Evolutionary conservation across 2,329 filamentous ascomycete species (phyloP).

Genomic region (Verticillium zaregamsianum): DNA sequence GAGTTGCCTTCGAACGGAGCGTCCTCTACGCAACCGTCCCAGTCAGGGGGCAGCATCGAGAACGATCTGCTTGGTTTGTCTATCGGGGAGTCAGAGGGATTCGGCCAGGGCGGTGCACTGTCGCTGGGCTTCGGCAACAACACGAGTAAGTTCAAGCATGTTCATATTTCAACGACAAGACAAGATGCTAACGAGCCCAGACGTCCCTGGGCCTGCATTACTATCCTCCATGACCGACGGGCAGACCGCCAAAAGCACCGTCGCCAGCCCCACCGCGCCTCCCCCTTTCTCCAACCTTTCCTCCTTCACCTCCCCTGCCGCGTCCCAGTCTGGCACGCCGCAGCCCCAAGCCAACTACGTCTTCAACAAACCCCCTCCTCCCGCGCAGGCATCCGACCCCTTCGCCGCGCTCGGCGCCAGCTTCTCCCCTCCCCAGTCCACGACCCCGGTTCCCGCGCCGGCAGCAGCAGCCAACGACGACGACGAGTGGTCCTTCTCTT

Average conservation of each 20-base stretch:
- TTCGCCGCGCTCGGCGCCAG: slow-evolving; percentile 40
- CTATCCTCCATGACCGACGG: slow-evolving; percentile 60
- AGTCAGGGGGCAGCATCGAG: slow-evolving; percentile 64
- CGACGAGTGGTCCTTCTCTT: slow-evolving; percentile 93
- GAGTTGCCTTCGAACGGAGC: slow-evolving; percentile 51
- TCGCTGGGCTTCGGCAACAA: slow-evolving; percentile 74
- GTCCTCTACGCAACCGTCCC: slow-evolving; percentile 30
- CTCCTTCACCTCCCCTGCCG: slow-evolving; percentile 48
- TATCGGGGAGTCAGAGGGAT: slow-evolving; percentile 62
- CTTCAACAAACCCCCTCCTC: slow-evolving; percentile 38
- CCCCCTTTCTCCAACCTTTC: slow-evolving; percentile 51
- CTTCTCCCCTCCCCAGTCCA: slow-evolving; percentile 29
- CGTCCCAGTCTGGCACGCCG: slow-evolving; percentile 50
- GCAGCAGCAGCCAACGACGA: slow-evolving; percentile 52
- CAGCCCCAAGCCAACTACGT: slow-evolving; percentile 43
- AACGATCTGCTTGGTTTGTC: slow-evolving; percentile 89
- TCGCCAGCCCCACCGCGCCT: slow-evolving; percentile 29
- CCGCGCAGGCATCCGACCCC: slow-evolving; percentile 36
- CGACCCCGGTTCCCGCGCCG: slow-evolving; percentile 20
- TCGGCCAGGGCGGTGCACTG: slow-evolving; percentile 75
- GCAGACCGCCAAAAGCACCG: slow-evolving; percentile 49
- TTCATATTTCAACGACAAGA: background rate
- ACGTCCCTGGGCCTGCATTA: slow-evolving; percentile 60
- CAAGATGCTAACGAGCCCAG: slow-evolving; percentile 33
- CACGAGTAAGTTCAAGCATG: slow-evolving; percentile 48